Conservation (phyloP, 371 early-diverging fungal genomes). For the Mucor plumbeus region DNA sequence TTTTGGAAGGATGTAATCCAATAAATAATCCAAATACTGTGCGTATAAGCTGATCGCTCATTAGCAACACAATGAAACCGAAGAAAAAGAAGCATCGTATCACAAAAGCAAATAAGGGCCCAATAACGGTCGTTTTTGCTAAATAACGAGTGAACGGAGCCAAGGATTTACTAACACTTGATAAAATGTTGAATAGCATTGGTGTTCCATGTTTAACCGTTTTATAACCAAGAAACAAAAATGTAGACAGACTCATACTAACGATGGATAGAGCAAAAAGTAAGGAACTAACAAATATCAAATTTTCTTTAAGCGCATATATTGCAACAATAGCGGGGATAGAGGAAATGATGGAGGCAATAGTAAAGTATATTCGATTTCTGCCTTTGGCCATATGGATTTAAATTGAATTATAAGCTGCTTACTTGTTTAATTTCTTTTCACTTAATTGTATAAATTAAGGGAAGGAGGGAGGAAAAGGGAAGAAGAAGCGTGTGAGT, state of each 20-base stretch:
- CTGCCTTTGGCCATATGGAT: slow-evolving; percentile 27
- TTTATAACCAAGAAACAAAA: slow-evolving; percentile 41
- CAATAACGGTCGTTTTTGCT: slow-evolving; percentile 27
- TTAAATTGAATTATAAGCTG: neutral
- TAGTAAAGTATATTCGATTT: slow-evolving; percentile 37
- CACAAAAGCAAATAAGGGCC: slow-evolving; percentile 28
- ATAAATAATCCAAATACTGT: slow-evolving; percentile 26
- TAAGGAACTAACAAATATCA: slow-evolving; percentile 16
- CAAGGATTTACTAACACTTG: slow-evolving; percentile 26
- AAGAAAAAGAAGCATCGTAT: slow-evolving; percentile 37
- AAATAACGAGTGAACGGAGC: slow-evolving; percentile 32
- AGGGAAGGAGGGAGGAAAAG: neutral
- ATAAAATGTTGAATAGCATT: slow-evolving; percentile 30
- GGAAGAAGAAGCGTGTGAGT: neutral
- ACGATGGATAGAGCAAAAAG: slow-evolving; percentile 33
- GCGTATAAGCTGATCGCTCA: slow-evolving; percentile 38
- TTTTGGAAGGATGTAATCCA: slow-evolving; percentile 36
- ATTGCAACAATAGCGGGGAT: slow-evolving; percentile 32
- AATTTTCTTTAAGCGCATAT: slow-evolving; percentile 29
- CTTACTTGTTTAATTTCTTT: neutral
- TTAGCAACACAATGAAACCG: slow-evolving; percentile 34
- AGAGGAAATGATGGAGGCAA: slow-evolving; percentile 33
- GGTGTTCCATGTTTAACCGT: slow-evolving; percentile 44
- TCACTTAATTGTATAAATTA: neutral
- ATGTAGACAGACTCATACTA: slow-evolving; percentile 31